Evolutionary conservation across 2,329 filamentous ascomycete species (phyloP).

Genomic region (Curvularia lunata): DNA sequence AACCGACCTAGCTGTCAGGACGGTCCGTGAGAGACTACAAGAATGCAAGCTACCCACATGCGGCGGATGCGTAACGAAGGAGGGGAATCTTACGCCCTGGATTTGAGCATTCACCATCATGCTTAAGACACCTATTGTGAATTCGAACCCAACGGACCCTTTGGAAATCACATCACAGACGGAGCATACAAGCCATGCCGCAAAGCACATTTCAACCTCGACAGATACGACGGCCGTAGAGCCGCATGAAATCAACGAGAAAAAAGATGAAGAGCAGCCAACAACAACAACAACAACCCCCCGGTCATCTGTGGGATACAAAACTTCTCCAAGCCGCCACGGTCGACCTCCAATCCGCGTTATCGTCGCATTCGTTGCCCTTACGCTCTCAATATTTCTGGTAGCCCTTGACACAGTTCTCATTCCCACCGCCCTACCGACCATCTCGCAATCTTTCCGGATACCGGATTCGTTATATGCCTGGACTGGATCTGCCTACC

Average conservation of each 20-base stretch:
- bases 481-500: conserved; percentile 68
- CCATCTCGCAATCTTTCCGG: conserved; percentile 67
- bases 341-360: conserved; percentile 1
- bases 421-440: conserved; percentile 69
- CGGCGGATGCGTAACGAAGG: background rate
- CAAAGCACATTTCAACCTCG: background rate
- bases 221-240: background rate
- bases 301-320: background rate
- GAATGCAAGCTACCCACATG: background rate
- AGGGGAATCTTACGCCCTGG: background rate
- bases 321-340: background rate
- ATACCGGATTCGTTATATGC: conserved; percentile 71
- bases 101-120: background rate
- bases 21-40: background rate
- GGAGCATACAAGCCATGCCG: background rate
- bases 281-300: too few species aligned
- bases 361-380: conserved; percentile 38
- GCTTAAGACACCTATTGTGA: background rate
- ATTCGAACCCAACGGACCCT: background rate
- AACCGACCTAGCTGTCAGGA: background rate
- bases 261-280: background rate
- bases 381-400: conserved; percentile 50
- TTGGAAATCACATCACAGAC: background rate
- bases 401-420: conserved; percentile 61
- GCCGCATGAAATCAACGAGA: background rate